Evolutionary conservation across 768 basidiomycete genomes (phyloP), one percentile per base, ranked within the genome.

Genomic region (Lentinula raphanica): DNA sequence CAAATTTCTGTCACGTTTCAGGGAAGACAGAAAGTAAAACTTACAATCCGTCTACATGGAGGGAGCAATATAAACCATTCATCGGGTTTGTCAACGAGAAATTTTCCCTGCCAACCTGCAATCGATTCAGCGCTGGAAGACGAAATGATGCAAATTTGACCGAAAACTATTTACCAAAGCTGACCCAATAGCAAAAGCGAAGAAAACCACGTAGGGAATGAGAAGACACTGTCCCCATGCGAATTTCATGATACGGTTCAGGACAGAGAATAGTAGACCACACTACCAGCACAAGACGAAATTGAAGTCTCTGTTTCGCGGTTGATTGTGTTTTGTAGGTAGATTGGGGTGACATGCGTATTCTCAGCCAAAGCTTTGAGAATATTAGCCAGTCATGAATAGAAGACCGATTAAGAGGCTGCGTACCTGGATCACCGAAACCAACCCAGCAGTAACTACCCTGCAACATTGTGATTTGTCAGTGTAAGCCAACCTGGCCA

Each of bases 1-100:
- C n/a, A n/a, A n/a, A n/a, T n/a, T n/a, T n/a, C n/a, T n/a, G n/a
- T n/a, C n/a, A n/a, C n/a, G n/a, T n/a, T n/a, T n/a, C n/a, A n/a
- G n/a, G n/a, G 54, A 38, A 19, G 27, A 32, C 29, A 23, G 27
- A 39, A 21, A 28, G 27, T 55, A 42, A 39, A 11, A 68, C 80
- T 56, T 58, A 83, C 82, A 75, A 66, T 45, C 64, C 60, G 36
- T 65, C 61, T 9, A 62, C 59, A 21, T 64, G 61, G n/a, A 74
- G 64, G 15, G 74, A 72, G 63, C 84, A 85, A 67, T 83, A 84
- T 44, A 85, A 61, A 31, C 79, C 78, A 64, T 81, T 83, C 45
- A 67, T 57, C 2, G 66, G 64, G 31, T 62, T 60, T 19, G 74
- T 61, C 19, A 64, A 60, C 1, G 65, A 58, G 5, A 71, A 69